Percentiles rank a stretch among this genome's conserved stretches.
These are phyloP conservation scores for Coemansia sp. DNA, from an alignment of 192 early-diverging fungal genomes.

Conservation along the genomic window DNA sequence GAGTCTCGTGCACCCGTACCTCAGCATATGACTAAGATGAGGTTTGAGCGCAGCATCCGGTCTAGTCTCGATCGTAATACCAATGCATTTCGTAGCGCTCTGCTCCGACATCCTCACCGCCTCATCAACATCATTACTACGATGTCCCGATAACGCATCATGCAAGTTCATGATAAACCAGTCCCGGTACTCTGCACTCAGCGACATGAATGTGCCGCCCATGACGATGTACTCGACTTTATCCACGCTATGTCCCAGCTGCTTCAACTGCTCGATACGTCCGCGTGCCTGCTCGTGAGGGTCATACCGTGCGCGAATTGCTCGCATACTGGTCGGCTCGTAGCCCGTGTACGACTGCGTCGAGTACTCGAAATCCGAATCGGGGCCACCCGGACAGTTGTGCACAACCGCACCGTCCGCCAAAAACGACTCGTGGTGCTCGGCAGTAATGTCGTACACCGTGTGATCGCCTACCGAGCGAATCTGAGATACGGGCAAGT, in stretches of 20 bases:
- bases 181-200: slow-evolving; percentile 93
- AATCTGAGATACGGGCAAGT: too few species aligned
- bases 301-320: slow-evolving; percentile 97
- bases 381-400: slow-evolving; percentile 92
- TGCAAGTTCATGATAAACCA: slow-evolving; percentile 99
- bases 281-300: slow-evolving; percentile 96
- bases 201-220: slow-evolving; percentile 99
- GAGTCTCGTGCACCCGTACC: slow-evolving; percentile 97
- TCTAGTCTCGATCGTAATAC: slow-evolving; percentile 99
- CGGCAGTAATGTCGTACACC: too few species aligned
- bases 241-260: slow-evolving; percentile 94
- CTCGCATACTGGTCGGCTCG: slow-evolving; percentile 99
- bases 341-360: slow-evolving; percentile 99
- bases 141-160: slow-evolving; percentile 93
- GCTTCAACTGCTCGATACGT: slow-evolving; percentile 92
- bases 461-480: too few species aligned
- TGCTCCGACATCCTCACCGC: slow-evolving; percentile 98
- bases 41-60: slow-evolving; percentile 99
- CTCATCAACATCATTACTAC: slow-evolving; percentile 91
- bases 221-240: slow-evolving; percentile 99
- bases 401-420: too few species aligned
- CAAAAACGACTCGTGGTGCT: too few species aligned
- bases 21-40: slow-evolving; percentile 97
- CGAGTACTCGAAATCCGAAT: slow-evolving; percentile 99
- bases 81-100: slow-evolving; percentile 96